Conservation (phyloP, 768 basidiomycete genomes). For the Russula sp. region DNA sequence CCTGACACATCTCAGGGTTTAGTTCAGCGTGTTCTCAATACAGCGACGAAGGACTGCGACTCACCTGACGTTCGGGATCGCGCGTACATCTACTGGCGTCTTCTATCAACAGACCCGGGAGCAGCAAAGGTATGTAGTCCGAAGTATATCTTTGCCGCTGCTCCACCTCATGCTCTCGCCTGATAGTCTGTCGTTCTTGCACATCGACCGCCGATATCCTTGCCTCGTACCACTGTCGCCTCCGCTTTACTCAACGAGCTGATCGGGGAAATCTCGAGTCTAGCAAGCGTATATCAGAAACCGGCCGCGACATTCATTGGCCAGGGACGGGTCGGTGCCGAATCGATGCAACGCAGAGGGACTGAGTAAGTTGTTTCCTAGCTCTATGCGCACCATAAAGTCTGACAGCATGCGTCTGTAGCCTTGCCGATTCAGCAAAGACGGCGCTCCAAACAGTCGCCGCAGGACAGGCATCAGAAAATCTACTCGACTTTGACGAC, state of each 20-base stretch:
- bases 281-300: constrained; percentile 97
- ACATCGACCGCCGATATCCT: constrained; percentile 86
- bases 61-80: constrained; percentile 94
- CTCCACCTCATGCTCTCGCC: not conserved
- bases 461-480: constrained; percentile 89
- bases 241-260: constrained; percentile 87
- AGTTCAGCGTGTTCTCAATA: constrained; percentile 87
- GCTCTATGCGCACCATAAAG: not conserved
- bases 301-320: constrained; percentile 95
- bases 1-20: constrained; percentile 89
- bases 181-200: constrained; percentile 82
- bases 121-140: constrained; percentile 72
- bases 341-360: constrained; percentile 62
- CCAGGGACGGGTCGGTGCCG: constrained; percentile 79
- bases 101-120: constrained; percentile 89
- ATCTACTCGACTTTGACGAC: constrained; percentile 92
- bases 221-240: constrained; percentile 87
- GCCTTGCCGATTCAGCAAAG: constrained; percentile 59
- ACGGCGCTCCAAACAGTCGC: constrained; percentile 90
- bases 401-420: constrained; percentile 25
- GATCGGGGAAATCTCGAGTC: constrained; percentile 77
- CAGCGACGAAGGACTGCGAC: constrained; percentile 96
- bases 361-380: constrained; percentile 43
- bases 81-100: constrained; percentile 97
- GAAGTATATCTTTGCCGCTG: not conserved